A percentile compares a stretch with the other conserved stretches of the same genome.
These are phyloP conservation scores for Oehlia diaphana DNA, from an alignment of 192 early-diverging fungal species.

Conservation along the genomic window DNA sequence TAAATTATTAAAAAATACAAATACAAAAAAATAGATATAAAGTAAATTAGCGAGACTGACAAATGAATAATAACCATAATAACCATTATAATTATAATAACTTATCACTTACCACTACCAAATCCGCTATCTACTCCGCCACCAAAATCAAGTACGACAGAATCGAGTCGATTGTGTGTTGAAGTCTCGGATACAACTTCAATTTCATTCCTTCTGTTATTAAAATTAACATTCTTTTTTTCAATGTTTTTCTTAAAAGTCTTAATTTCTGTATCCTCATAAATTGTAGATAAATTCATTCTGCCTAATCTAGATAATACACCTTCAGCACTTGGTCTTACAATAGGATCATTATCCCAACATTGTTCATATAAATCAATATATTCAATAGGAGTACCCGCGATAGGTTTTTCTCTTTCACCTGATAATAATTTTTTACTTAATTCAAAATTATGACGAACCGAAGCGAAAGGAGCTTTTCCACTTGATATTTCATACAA, in stretches of 20 bases:
- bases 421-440: conserved; percentile 29
- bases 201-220: background rate
- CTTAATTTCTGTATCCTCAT: background rate
- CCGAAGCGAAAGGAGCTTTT: background rate
- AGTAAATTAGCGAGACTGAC: too few species aligned
- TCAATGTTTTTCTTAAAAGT: background rate
- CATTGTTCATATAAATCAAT: conserved; percentile 40
- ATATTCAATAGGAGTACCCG: conserved; percentile 37
- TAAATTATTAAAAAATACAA: too few species aligned
- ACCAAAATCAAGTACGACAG: background rate
- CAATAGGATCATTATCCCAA: conserved; percentile 41
- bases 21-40: too few species aligned
- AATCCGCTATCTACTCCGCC: background rate
- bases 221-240: background rate
- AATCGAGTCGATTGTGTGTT: background rate
- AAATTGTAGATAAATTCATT: background rate
- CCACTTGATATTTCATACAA: conserved; percentile 13
- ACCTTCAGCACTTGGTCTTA: conserved; percentile 12
- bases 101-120: background rate
- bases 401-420: conserved; percentile 26
- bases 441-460: background rate
- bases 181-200: background rate
- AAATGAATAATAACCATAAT: too few species aligned
- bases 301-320: background rate
- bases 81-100: too few species aligned